A percentile compares a stretch with the other conserved stretches of the same genome.
Evolutionary conservation across 345 rosid species (phyloP).

Genomic region (Clarkia xantiana): DNA sequence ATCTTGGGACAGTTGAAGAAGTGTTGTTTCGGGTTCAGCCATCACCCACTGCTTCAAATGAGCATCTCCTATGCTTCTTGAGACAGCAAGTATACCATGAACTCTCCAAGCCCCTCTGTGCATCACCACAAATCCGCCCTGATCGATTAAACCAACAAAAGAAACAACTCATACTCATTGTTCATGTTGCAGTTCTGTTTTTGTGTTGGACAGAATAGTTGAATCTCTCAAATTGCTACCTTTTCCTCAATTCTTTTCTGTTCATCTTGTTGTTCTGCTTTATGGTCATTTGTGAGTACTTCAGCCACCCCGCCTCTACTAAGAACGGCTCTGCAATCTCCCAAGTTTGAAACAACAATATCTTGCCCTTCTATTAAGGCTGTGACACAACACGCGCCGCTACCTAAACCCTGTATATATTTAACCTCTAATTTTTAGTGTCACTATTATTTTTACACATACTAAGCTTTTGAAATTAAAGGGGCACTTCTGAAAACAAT

Average conservation of each 20-base stretch:
- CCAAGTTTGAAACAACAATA: conserved; percentile 50
- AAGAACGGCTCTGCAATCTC: conserved; percentile 82
- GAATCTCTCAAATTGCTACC: conserved; percentile 8
- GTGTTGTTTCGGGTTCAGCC: conserved; percentile 59
- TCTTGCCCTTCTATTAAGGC: conserved; percentile 48
- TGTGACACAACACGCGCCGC: conserved; percentile 72
- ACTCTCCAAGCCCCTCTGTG: conserved; percentile 77
- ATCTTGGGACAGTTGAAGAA: conserved; percentile 30
- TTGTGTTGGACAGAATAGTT: too few species aligned
- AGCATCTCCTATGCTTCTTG: conserved; percentile 80
- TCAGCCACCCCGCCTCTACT: conserved; percentile 55
- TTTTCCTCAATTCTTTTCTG: conserved; percentile 41
- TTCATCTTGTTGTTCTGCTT: conserved; percentile 47
- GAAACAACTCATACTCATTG: too few species aligned
- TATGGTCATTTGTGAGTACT: conserved; percentile 59
- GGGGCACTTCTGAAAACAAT: too few species aligned
- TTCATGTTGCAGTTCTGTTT: too few species aligned
- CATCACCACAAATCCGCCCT: conserved; percentile 69
- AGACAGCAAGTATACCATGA: conserved; percentile 59
- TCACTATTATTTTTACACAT: too few species aligned
- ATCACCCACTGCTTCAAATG: conserved; percentile 66
- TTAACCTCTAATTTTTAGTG: too few species aligned
- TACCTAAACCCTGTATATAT: conserved; percentile 46
- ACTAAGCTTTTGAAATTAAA: too few species aligned
- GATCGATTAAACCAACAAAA: too few species aligned